These are phyloP conservation scores for Penicillium sp. DNA, from an alignment of 2,329 filamentous ascomycete genomes.

Conservation along the genomic window DNA sequence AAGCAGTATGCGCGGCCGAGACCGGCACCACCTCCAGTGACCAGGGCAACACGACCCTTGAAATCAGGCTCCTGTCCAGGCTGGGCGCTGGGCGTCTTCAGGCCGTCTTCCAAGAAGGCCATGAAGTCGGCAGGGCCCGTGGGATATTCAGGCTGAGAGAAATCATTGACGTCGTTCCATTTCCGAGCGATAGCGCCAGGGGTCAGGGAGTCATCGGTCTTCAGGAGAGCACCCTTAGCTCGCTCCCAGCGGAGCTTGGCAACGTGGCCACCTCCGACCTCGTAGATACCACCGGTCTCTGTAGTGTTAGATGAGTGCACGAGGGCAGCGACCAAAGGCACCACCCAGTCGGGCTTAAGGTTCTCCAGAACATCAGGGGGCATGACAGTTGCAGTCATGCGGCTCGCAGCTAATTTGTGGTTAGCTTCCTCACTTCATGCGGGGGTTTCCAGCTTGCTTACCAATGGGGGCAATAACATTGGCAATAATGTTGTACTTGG, in stretches of 20 bases:
- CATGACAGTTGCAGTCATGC: conserved; percentile 95
- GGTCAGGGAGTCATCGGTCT: conserved; percentile 83
- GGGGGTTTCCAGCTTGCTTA: conserved; percentile 19
- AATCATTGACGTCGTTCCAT: conserved; percentile 86
- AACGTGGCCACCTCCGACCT: conserved; percentile 87
- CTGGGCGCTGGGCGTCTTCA: conserved; percentile 71
- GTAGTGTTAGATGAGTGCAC: conserved; percentile 78
- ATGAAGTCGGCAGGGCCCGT: conserved; percentile 85
- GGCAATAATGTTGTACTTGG: conserved; percentile 94
- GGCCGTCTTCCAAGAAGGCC: conserved; percentile 75
- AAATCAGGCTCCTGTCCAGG: conserved; percentile 74
- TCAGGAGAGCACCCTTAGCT: conserved; percentile 80
- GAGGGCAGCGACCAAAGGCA: conserved; percentile 84
- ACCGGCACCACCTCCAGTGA: conserved; percentile 85
- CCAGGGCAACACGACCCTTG: conserved; percentile 76
- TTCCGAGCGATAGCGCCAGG: conserved; percentile 83
- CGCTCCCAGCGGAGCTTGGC: conserved; percentile 96
- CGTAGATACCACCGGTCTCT: conserved; percentile 88
- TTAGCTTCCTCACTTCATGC: conserved; percentile 4
- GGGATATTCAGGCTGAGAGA: conserved; percentile 78
- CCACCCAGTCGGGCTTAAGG: conserved; percentile 90
- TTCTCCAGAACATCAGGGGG: conserved; percentile 84
- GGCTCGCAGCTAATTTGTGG: conserved; percentile 66
- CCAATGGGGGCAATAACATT: conserved; percentile 91
- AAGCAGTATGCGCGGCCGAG: conserved; percentile 89